Percentiles rank a stretch among this genome's conserved stretches.
These are phyloP conservation scores for Lentinula detonsa DNA, from an alignment of 768 basidiomycete species.

Conservation along the genomic window DNA sequence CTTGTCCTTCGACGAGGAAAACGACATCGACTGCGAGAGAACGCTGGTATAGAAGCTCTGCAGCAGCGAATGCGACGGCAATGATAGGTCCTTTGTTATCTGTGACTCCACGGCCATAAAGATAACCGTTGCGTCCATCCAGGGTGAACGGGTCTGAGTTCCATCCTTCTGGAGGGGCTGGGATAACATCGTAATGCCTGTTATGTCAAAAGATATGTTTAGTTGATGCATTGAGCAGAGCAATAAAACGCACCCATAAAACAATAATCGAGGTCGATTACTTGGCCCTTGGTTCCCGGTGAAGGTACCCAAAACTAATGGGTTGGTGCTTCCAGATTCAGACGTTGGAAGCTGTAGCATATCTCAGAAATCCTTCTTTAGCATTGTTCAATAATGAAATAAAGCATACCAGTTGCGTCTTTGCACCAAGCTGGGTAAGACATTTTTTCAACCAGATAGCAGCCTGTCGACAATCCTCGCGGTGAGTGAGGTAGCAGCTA, in stretches of 20 bases:
- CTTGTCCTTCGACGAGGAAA: constrained; percentile 93
- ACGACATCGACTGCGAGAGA: constrained; percentile 83
- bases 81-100: constrained; percentile 97
- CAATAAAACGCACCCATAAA: constrained; percentile 69
- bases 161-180: constrained; percentile 74
- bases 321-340: constrained; percentile 58
- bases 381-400: not conserved
- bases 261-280: constrained; percentile 70
- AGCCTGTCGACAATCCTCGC: constrained; percentile 89
- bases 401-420: constrained; percentile 58
- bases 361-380: not conserved
- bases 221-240: not conserved
- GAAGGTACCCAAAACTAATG: constrained; percentile 88
- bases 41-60: constrained; percentile 65
- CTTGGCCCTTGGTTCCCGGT: constrained; percentile 55
- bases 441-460: constrained; percentile 91
- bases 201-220: not conserved
- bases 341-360: constrained; percentile 62
- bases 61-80: constrained; percentile 85
- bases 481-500: constrained; percentile 57
- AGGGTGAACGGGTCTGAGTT: constrained; percentile 77
- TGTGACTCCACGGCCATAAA: constrained; percentile 87
- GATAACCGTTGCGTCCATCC: constrained; percentile 78
- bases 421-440: constrained; percentile 82
- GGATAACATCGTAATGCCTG: constrained; percentile 96